Base-by-base conservation (phyloP, 257 asterid genomes). In the Nyctanthes arbortristis region DNA sequence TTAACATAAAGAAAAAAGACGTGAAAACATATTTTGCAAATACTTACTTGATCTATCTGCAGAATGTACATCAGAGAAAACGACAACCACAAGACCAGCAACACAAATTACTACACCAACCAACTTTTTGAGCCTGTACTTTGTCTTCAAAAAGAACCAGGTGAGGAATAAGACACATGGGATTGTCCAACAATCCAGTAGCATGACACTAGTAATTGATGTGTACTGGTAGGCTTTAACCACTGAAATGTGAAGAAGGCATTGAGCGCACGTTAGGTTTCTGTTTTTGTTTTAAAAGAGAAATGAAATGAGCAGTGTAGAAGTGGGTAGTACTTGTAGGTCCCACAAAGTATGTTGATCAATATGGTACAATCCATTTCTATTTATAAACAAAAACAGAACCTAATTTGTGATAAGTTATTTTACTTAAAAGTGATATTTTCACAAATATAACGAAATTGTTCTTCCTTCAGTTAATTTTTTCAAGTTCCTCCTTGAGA, bases 141-240 rank as follows among this genome's bases (percentile, higher is more conserved):
- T 87, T 16, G 97, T 92, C 91, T 88, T 90, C 88, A 92, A 65
- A 72, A 88, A 87, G 39, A 86, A 79, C 98, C 98, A 84, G 25
- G 98, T 93, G 57, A 93, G 84, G 36, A 93, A 79, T 24, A 93
- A 77, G 72, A 93, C 98, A 58, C 96, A 93, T 0, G 98, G 98
- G 72, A 90, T 93, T 49, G 98, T 65, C 98, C 98, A 93, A 77
- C 98, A 93, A 79, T 90, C 96, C 78, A 93, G 86, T 73, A 93
- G 88, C 98, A 90, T 93, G 58, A 93, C 91, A 31, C 98, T 93
- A 58, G 96, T 93, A 71, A 93, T 75, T 59, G 98, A 88, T 16
- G 98, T 93, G 73, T 93, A 93, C 78, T 93, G 98, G 72, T 93
- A 93, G 16, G 98, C 89, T 87, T 93, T 93, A 69, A 93, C 98